Evolutionary conservation across 345 rosid genomes (phyloP).

Genomic region (Hibiscus tridactylites): DNA sequence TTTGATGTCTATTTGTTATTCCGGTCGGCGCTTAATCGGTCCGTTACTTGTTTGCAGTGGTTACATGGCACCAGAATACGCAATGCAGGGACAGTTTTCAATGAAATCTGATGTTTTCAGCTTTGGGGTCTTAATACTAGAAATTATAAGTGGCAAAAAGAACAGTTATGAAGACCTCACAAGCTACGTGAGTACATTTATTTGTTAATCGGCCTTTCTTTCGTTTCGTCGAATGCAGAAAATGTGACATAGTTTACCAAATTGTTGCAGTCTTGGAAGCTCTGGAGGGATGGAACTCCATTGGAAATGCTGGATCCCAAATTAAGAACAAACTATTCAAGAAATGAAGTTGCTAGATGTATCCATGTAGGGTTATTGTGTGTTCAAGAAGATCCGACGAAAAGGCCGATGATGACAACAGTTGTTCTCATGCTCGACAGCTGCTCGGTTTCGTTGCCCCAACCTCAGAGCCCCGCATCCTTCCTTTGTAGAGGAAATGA

Average conservation of each 20-base stretch:
- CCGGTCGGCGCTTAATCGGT: neutral
- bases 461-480: slow-evolving; percentile 17
- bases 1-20: neutral
- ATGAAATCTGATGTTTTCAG: slow-evolving; percentile 32
- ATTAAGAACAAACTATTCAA: slow-evolving; percentile 6
- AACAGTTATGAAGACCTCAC: slow-evolving; percentile 2
- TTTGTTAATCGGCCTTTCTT: neutral
- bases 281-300: slow-evolving; percentile 15
- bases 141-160: slow-evolving; percentile 29
- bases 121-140: slow-evolving; percentile 29
- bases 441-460: slow-evolving; percentile 15
- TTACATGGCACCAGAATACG: slow-evolving; percentile 36
- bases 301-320: slow-evolving; percentile 15
- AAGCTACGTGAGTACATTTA: slow-evolving; percentile 16
- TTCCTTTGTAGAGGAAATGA: neutral
- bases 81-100: slow-evolving; percentile 26
- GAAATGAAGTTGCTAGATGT: slow-evolving; percentile 21
- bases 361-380: slow-evolving; percentile 27
- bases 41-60: slow-evolving; percentile 15
- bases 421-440: slow-evolving; percentile 26
- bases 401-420: slow-evolving; percentile 30
- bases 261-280: slow-evolving; percentile 22
- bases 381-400: slow-evolving; percentile 25
- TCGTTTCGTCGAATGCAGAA: neutral
- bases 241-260: neutral